Conservation (phyloP, 805 yeast genomes). For the Phaffomyces antillensis region DNA sequence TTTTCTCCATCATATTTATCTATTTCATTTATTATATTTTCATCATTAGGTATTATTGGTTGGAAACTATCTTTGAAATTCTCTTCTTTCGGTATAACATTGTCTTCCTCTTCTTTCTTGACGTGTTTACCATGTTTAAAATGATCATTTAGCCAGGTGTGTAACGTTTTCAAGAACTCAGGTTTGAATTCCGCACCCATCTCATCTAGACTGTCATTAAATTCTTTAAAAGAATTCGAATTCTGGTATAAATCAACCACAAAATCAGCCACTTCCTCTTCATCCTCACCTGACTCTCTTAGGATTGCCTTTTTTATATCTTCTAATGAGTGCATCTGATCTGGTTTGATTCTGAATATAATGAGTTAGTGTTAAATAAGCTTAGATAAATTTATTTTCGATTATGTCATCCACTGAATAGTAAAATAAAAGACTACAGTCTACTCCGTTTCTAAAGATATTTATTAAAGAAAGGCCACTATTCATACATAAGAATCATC, state of each 20-base stretch:
- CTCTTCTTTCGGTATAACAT: conserved; percentile 13
- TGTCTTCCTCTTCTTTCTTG: conserved; percentile 5
- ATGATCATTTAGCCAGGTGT: conserved; percentile 2
- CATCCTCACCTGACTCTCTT: conserved; percentile 29
- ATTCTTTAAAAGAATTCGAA: conserved; percentile 27
- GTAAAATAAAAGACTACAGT: too few relatives aligned
- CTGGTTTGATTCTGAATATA: neutral
- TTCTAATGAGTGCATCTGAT: conserved; percentile 1
- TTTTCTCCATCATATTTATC: conserved; percentile 11
- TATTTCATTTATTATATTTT: conserved; percentile 13
- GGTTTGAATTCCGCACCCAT: conserved; percentile 37
- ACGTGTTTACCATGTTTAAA: neutral
- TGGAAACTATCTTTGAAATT: conserved; percentile 2
- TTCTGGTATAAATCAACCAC: conserved; percentile 32
- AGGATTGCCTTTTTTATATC: conserved; percentile 14
- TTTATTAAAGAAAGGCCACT: too few relatives aligned
- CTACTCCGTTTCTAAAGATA: too few relatives aligned
- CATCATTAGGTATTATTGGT: conserved; percentile 16
- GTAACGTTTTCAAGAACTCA: conserved; percentile 16
- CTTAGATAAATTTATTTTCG: too few relatives aligned
- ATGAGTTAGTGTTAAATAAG: too few relatives aligned
- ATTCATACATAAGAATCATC: neutral
- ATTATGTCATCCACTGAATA: too few relatives aligned
- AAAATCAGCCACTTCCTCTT: conserved; percentile 40
- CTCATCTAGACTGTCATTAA: conserved; percentile 31